Percentiles rank a stretch among this genome's conserved stretches.
Evolutionary conservation across 148 eudicot genomes (phyloP).

Genomic region (Nepenthes mirabilis): DNA sequence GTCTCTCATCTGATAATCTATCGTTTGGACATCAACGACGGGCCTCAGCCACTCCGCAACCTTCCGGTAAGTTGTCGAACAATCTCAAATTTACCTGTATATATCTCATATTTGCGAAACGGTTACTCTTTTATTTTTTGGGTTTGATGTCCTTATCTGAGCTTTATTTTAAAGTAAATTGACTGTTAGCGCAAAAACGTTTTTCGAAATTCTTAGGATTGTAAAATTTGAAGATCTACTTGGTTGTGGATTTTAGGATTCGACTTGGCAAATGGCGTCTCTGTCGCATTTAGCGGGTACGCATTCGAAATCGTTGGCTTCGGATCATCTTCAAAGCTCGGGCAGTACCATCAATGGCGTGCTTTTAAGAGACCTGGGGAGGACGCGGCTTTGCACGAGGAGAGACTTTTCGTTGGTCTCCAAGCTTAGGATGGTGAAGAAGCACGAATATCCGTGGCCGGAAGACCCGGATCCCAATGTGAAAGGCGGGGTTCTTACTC

Average conservation of each 20-base stretch:
- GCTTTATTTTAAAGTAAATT: too few species aligned
- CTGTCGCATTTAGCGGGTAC: constrained; percentile 23
- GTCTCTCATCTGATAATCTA: too few species aligned
- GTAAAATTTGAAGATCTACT: not conserved
- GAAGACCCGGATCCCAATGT: constrained; percentile 63
- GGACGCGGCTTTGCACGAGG: constrained; percentile 26
- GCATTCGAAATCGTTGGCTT: constrained; percentile 28
- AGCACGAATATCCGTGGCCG: constrained; percentile 91
- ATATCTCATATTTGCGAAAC: too few species aligned
- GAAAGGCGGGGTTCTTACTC: constrained; percentile 59
- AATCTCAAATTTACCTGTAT: too few species aligned
- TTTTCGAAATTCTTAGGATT: not conserved
- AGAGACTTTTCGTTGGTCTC: constrained; percentile 33
- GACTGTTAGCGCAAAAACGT: too few species aligned
- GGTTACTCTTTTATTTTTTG: too few species aligned
- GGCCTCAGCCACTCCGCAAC: too few species aligned
- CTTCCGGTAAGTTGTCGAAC: too few species aligned
- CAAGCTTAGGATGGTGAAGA: constrained; percentile 59
- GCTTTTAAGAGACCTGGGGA: constrained; percentile 47
- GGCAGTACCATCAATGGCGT: constrained; percentile 41
- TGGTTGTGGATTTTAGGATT: not conserved
- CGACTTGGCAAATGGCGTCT: constrained; percentile 31
- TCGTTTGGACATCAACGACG: too few species aligned
- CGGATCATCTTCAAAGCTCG: constrained; percentile 58
- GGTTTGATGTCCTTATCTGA: too few species aligned